phyloP scores from a whole-genome alignment of 805 yeast species.

The Yueomyces sinensis region DNA sequence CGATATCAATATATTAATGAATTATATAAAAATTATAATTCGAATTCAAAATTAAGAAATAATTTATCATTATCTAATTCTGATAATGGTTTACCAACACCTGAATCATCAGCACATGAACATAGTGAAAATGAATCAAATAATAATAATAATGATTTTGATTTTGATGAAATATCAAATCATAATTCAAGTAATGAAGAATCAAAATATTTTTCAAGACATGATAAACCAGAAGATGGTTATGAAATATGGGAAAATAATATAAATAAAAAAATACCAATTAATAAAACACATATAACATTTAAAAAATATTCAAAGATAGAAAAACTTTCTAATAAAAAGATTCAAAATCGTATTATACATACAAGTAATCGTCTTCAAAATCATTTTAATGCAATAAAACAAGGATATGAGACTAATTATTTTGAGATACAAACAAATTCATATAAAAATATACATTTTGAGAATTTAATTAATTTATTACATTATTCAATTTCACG shows the following conservation, averaged over 20 bases:
- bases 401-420: conserved; percentile 12
- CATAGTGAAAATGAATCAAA: conserved; percentile 7
- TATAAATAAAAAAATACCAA: conserved; percentile 7
- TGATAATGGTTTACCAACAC: conserved; percentile 16
- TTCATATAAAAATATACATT: conserved; percentile 12
- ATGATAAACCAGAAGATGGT: conserved; percentile 20
- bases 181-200: conserved; percentile 7
- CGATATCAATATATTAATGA: conserved; percentile 14
- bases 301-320: conserved; percentile 10
- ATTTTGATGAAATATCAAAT: conserved; percentile 2
- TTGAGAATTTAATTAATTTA: conserved; percentile 26
- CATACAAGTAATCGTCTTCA: conserved; percentile 7
- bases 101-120: conserved; percentile 16
- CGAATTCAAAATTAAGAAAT: no score
- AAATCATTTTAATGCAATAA: conserved; percentile 7
- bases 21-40: no score
- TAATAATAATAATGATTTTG: conserved; percentile 8
- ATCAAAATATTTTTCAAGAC: conserved; percentile 12
- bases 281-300: conserved; percentile 10
- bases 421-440: not conserved
- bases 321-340: conserved; percentile 7
- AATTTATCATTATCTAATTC: no score
- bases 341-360: conserved; percentile 6
- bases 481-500: conserved; percentile 36
- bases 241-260: conserved; percentile 20